Percentiles rank a stretch among this genome's conserved stretches.
phyloP scores from a whole-genome alignment of 2,329 filamentous ascomycete species.

The Aschersonia sp. region DNA sequence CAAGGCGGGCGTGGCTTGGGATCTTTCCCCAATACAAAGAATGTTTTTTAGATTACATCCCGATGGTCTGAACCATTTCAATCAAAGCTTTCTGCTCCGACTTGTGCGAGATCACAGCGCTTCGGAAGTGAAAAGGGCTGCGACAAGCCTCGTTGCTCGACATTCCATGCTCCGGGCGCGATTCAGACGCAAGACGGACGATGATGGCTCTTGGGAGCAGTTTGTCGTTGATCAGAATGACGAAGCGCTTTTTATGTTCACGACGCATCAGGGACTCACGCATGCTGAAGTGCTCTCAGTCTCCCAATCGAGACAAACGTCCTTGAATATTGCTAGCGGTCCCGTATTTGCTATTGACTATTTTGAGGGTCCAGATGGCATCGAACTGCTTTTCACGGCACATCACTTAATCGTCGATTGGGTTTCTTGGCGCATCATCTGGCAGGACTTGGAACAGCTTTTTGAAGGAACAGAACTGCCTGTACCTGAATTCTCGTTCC shows the following conservation, averaged over 20 bases:
- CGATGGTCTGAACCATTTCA: constrained; percentile 21
- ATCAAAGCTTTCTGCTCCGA: constrained; percentile 26
- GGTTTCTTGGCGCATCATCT: constrained; percentile 30
- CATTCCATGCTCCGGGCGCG: constrained; percentile 22
- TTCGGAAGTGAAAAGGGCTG: constrained; percentile 7
- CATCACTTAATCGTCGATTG: constrained; percentile 22
- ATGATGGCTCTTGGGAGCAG: constrained; percentile 8
- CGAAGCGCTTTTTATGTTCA: background rate
- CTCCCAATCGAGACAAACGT: constrained; percentile 2
- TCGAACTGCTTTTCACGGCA: constrained; percentile 5
- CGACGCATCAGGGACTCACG: background rate
- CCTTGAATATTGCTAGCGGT: constrained; percentile 5
- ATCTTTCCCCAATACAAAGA: constrained; percentile 27
- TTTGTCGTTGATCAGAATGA: constrained; percentile 5
- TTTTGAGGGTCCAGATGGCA: constrained; percentile 4
- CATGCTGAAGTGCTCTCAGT: background rate
- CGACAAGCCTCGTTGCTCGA: constrained; percentile 10
- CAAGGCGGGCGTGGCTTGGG: constrained; percentile 13
- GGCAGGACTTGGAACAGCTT: constrained; percentile 4
- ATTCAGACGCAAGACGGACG: constrained; percentile 7
- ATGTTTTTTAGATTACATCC: constrained; percentile 23
- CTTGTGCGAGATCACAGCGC: constrained; percentile 7
- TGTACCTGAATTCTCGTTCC: background rate
- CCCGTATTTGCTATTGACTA: constrained; percentile 9
- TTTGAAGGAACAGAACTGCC: background rate